Base-by-base conservation (phyloP, 2,329 filamentous ascomycete genomes). In the Amylocarpus encephaloides region DNA sequence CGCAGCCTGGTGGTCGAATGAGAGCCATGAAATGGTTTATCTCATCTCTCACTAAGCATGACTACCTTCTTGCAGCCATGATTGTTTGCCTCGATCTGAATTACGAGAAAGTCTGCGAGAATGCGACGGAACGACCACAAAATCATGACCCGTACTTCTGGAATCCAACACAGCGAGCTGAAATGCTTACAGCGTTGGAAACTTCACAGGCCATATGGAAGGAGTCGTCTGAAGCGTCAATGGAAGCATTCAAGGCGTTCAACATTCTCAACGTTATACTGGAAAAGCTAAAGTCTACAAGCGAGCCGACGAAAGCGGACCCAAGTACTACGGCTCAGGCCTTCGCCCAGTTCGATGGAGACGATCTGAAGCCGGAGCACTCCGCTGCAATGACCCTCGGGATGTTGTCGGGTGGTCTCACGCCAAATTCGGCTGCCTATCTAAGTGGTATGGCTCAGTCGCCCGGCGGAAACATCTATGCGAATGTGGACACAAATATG, bases 221-320 rank as follows among this genome's bases (percentile, higher is more conserved):
- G 43, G 81, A 80, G 9, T 73, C 90, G 10, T 79, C 83, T 2
- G 85, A 93, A 48, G 76, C 82, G 19, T 93, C 86, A 1, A 85
- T 96, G 71, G 92, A 97, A 59, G 89, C 91, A 0, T 91, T 84
- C 71, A 97, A 97, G 70, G 92, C 89, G 1, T 82, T 82, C 36
- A 82, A 81, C 38, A 78, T 92, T 19, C 73, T 97, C n/a, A 83
- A 82, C 18, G 82, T 96, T 46, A 90, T 97, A 79, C 71, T 97
- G 40, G 77, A 82, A 30, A 93, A 93, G 67, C 75, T 96, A 48
- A 83, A 78, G 60, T 71, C 70, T 49, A 73, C 77, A 9, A 67
- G 57, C 22, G 22, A 26, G 9, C 62, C 48, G n/a, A 16, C 39
- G 10, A 40, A 40, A 6, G 16, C 47, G 15, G 53, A 53, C 36